phyloP scores from a whole-genome alignment of 2,329 filamentous ascomycete genomes.

The Trichoderma atrobrunneum region DNA sequence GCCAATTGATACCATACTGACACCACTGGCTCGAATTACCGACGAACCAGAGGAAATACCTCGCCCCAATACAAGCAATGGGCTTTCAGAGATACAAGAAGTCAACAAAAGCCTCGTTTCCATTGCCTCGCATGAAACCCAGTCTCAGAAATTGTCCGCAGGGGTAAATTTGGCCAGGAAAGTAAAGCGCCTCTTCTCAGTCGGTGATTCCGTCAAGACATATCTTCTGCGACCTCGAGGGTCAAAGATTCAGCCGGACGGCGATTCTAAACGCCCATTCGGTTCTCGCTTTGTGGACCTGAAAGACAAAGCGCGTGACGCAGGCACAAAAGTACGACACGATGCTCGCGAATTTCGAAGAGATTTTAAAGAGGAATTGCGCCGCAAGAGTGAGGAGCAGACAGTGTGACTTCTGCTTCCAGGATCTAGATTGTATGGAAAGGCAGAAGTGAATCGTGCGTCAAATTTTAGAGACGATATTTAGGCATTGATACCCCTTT shows the following conservation, averaged over 20 bases:
- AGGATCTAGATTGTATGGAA: not conserved
- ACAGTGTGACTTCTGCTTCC: not conserved
- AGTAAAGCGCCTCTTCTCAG: not conserved
- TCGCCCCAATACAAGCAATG: not conserved
- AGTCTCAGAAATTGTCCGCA: not conserved
- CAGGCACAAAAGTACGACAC: not conserved
- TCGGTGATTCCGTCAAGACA: not conserved
- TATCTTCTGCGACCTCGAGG: not conserved
- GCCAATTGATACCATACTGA: not conserved
- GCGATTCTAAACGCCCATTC: not conserved
- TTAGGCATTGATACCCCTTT: not conserved
- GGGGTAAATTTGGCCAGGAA: conserved; percentile 1
- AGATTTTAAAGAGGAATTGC: conserved; percentile 3
- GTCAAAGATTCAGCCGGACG: not conserved
- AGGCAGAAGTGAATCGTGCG: not conserved
- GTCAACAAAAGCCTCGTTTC: not conserved
- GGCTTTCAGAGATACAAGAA: not conserved
- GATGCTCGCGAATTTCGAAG: not conserved
- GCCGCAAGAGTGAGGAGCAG: not conserved
- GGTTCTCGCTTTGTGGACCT: not conserved
- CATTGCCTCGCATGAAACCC: not conserved
- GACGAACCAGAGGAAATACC: not conserved
- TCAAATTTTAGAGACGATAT: too few species aligned
- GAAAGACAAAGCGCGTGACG: conserved; percentile 1
- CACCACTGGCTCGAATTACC: not conserved